phyloP scores from a whole-genome alignment of 2,329 filamentous ascomycete species.

The Pseudogymnoascus destructans region DNA sequence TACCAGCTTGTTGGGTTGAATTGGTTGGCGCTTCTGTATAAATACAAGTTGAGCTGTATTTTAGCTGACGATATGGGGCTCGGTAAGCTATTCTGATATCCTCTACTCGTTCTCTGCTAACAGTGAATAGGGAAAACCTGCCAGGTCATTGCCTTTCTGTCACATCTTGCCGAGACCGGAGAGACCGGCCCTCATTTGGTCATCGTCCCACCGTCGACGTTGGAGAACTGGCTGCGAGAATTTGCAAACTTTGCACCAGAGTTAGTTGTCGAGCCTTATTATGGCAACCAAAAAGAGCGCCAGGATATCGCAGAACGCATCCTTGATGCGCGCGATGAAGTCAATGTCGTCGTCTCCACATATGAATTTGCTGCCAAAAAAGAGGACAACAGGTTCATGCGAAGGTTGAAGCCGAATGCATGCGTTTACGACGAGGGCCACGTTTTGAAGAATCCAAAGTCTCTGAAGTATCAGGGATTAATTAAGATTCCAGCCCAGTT shows the following conservation, averaged over 20 bases:
- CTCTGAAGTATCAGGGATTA: constrained; percentile 67
- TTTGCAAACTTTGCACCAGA: constrained; percentile 75
- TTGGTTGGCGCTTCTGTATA: constrained; percentile 79
- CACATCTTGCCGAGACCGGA: constrained; percentile 61
- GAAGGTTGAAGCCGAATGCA: constrained; percentile 40
- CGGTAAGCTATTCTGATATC: constrained; percentile 31
- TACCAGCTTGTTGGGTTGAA: constrained; percentile 93
- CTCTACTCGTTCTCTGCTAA: neutral
- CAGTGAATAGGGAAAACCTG: constrained; percentile 56
- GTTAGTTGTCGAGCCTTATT: constrained; percentile 59
- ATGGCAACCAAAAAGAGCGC: constrained; percentile 53
- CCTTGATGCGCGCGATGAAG: constrained; percentile 50
- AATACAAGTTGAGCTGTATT: constrained; percentile 71
- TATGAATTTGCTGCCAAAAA: constrained; percentile 50
- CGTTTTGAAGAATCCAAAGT: constrained; percentile 77
- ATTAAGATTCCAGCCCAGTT: constrained; percentile 68
- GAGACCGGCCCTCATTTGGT: constrained; percentile 65
- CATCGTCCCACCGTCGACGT: constrained; percentile 81
- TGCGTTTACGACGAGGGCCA: constrained; percentile 88
- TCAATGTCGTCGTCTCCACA: constrained; percentile 61
- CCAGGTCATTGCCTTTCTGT: constrained; percentile 85
- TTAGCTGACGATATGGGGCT: constrained; percentile 95
- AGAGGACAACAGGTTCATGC: constrained; percentile 49
- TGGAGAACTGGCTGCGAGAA: constrained; percentile 92
- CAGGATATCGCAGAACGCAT: constrained; percentile 52